phyloP scores from a whole-genome alignment of 164 flowering plant genomes.

The Magnolia changhungtana region DNA sequence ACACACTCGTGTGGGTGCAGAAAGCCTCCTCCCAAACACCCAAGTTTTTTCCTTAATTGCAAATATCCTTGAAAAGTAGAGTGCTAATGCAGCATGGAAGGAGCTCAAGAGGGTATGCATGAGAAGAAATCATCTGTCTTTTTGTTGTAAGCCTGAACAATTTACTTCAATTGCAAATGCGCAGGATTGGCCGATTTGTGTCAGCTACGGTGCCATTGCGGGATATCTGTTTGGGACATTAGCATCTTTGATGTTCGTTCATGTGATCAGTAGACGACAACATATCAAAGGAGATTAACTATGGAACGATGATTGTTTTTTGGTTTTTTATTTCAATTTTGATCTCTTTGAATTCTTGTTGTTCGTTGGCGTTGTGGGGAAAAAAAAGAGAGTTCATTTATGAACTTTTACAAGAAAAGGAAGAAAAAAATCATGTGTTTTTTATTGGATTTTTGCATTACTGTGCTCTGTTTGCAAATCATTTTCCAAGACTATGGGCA shows the following conservation, averaged over 20 bases:
- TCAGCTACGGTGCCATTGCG: slow-evolving; percentile 67
- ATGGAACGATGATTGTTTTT: slow-evolving; percentile 25
- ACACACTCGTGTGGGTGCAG: neutral
- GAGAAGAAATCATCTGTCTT: neutral
- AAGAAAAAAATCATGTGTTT: neutral
- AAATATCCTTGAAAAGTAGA: neutral
- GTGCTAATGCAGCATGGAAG: neutral
- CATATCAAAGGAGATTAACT: slow-evolving; percentile 44
- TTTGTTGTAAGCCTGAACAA: neutral
- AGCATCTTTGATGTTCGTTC: slow-evolving; percentile 36
- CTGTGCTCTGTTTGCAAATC: too few relatives aligned
- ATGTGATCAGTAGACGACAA: slow-evolving; percentile 17
- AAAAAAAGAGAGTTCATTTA: too few relatives aligned
- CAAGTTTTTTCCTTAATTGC: too few relatives aligned
- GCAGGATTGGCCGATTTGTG: slow-evolving; percentile 97
- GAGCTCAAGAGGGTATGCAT: neutral
- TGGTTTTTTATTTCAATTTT: neutral
- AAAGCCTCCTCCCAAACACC: neutral
- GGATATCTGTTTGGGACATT: slow-evolving; percentile 64
- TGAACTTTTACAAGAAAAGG: too few relatives aligned
- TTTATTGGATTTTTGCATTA: too few relatives aligned
- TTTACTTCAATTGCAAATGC: slow-evolving; percentile 1
- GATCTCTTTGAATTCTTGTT: neutral
- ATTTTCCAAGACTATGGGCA: too few relatives aligned
- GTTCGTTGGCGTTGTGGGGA: too few relatives aligned